Evolutionary conservation across 345 rosid genomes (phyloP).

Genomic region (Conringia planisiliqua): DNA sequence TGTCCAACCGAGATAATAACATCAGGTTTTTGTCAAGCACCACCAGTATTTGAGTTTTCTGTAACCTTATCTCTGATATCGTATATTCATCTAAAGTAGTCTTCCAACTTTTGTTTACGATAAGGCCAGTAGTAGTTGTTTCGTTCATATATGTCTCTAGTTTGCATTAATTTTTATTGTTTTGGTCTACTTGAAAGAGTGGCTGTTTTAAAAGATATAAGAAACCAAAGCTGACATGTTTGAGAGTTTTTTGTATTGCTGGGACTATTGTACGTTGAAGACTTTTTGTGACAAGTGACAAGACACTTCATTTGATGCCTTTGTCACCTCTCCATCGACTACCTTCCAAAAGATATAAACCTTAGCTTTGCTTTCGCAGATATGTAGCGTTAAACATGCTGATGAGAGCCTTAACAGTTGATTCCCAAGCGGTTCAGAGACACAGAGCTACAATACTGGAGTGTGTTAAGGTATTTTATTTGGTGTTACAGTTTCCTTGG

Average conservation of each 20-base stretch:
- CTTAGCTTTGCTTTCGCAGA: conserved; percentile 42
- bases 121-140: background rate
- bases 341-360: conserved; percentile 4
- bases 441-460: conserved; percentile 92
- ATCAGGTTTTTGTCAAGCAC: conserved; percentile 54
- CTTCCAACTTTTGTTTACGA: conserved; percentile 1
- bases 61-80: background rate
- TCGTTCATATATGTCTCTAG: background rate
- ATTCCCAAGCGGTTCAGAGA: conserved; percentile 93
- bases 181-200: background rate
- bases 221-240: conserved; percentile 7
- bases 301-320: conserved; percentile 3
- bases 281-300: background rate
- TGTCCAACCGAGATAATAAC: conserved; percentile 96
- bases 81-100: background rate
- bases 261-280: conserved; percentile 7
- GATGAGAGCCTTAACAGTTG: conserved; percentile 88
- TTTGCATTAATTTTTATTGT: background rate
- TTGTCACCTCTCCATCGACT: conserved; percentile 19
- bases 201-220: conserved; percentile 8
- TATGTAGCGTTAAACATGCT: conserved; percentile 94
- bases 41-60: background rate
- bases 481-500: conserved; percentile 22
- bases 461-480: conserved; percentile 82
- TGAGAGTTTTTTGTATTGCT: conserved; percentile 1